These are phyloP conservation scores for Metschnikowia lunata DNA, from an alignment of 805 yeast species.

Conservation along the genomic window DNA sequence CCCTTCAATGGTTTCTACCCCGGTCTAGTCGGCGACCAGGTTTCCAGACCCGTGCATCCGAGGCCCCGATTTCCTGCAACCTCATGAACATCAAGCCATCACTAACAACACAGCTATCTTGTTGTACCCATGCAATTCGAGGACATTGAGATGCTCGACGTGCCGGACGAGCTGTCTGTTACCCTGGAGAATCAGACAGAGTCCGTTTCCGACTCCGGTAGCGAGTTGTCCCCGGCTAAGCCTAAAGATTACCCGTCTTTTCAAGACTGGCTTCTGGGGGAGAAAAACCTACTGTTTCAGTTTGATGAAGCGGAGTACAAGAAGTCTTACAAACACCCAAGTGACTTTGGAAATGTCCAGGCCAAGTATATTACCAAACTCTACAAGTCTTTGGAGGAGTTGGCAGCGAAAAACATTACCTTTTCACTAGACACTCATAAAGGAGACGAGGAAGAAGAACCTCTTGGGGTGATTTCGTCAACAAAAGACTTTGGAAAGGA, in stretches of 20 bases:
- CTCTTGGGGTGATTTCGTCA: constrained; percentile 31
- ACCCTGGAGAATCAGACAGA: constrained; percentile 26
- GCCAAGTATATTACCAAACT: constrained; percentile 44
- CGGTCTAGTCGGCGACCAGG: no score
- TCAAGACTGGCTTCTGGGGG: constrained; percentile 44
- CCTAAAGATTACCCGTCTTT: constrained; percentile 34
- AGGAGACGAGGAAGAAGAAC: constrained; percentile 19
- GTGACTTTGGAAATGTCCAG: constrained; percentile 39
- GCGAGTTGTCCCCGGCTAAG: constrained; percentile 2
- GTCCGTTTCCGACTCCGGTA: constrained; percentile 18
- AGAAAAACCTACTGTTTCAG: constrained; percentile 33
- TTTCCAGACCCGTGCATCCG: no score
- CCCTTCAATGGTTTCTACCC: no score
- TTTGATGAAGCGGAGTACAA: constrained; percentile 40
- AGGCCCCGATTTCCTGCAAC: no score
- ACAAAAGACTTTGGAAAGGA: constrained; percentile 13
- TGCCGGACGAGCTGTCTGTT: constrained; percentile 32
- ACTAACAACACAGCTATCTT: no score
- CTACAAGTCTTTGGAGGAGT: constrained; percentile 48
- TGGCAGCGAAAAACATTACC: constrained; percentile 18
- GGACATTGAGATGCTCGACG: constrained; percentile 37
- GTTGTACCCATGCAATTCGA: constrained; percentile 17
- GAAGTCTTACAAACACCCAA: constrained; percentile 27
- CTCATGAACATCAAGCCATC: no score
- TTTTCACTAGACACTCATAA: background rate